phyloP scores from a whole-genome alignment of 176 grass and related monocot genomes.

The Coix lacrymajobi region DNA sequence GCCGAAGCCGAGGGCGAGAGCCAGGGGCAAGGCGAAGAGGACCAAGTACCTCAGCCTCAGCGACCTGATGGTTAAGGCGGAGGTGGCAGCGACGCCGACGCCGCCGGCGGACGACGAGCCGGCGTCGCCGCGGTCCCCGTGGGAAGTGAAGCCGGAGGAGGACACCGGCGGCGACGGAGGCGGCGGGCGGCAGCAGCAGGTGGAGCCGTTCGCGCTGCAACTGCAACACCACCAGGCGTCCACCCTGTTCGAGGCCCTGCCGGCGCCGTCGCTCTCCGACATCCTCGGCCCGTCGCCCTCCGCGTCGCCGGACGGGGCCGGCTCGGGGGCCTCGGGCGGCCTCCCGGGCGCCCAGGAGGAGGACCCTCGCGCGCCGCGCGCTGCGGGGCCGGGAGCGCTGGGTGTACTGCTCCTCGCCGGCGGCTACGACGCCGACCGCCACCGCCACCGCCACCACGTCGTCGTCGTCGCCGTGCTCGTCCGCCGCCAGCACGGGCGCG shows the following conservation, averaged over 20 bases:
- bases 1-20: background rate
- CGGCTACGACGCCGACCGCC: background rate
- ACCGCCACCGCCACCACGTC: background rate
- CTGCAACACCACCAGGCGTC: conserved; percentile 43
- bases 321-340: background rate
- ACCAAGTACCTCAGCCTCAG: conserved; percentile 79
- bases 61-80: conserved; percentile 23
- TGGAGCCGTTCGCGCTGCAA: conserved; percentile 53
- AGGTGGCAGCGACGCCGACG: background rate
- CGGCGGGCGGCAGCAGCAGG: conserved; percentile 2
- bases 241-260: conserved; percentile 32
- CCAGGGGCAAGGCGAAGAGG: conserved; percentile 39
- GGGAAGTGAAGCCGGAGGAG: background rate
- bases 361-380: conserved; percentile 57
- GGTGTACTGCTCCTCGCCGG: conserved; percentile 73
- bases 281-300: conserved; percentile 55
- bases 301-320: conserved; percentile 21
- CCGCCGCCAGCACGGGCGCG: conserved; percentile 49
- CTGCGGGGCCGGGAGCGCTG: conserved; percentile 77
- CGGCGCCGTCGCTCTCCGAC: conserved; percentile 60
- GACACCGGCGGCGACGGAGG: background rate
- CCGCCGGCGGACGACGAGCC: background rate
- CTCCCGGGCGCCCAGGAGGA: conserved; percentile 35
- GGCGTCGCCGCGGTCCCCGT: background rate
- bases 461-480: conserved; percentile 45